Conservation (phyloP, 176 grass and related monocot species). For the Cenchrus americanus region DNA sequence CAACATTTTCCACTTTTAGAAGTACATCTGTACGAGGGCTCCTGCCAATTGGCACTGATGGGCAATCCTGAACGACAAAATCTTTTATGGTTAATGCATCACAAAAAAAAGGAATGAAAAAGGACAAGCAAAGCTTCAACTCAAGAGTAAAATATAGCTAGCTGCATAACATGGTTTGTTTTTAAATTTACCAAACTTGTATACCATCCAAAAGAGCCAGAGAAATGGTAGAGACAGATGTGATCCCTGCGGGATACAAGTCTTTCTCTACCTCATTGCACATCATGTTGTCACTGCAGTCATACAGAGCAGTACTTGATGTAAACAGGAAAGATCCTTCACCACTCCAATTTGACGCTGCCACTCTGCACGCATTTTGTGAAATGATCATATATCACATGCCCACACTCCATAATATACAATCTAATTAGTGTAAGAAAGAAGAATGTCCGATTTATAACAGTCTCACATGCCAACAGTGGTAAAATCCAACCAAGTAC, state of each 20-base stretch:
- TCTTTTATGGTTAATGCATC: constrained; percentile 8
- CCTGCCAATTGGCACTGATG: constrained; percentile 76
- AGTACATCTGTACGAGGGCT: constrained; percentile 86
- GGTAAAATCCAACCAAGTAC: constrained; percentile 4
- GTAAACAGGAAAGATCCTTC: constrained; percentile 95
- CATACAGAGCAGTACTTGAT: constrained; percentile 81
- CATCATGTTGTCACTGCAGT: constrained; percentile 69
- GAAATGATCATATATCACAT: constrained; percentile 41
- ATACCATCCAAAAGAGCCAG: not conserved
- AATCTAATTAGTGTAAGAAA: not conserved
- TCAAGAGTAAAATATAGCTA: constrained; percentile 2
- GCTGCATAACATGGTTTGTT: not conserved
- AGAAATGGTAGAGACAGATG: not conserved
- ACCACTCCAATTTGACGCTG: constrained; percentile 84
- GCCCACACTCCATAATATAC: constrained; percentile 21
- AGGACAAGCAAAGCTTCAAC: not conserved
- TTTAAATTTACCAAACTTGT: not conserved
- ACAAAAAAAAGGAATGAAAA: not conserved
- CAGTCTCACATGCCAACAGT: constrained; percentile 6
- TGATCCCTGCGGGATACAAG: constrained; percentile 3
- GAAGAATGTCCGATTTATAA: not conserved
- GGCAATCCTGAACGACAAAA: constrained; percentile 55
- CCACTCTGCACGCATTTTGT: constrained; percentile 60
- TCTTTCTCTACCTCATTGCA: constrained; percentile 60
- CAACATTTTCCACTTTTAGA: constrained; percentile 80